These are phyloP conservation scores for Diaporthe longicolla DNA, from an alignment of 2,329 filamentous ascomycete species.

Conservation along the genomic window DNA sequence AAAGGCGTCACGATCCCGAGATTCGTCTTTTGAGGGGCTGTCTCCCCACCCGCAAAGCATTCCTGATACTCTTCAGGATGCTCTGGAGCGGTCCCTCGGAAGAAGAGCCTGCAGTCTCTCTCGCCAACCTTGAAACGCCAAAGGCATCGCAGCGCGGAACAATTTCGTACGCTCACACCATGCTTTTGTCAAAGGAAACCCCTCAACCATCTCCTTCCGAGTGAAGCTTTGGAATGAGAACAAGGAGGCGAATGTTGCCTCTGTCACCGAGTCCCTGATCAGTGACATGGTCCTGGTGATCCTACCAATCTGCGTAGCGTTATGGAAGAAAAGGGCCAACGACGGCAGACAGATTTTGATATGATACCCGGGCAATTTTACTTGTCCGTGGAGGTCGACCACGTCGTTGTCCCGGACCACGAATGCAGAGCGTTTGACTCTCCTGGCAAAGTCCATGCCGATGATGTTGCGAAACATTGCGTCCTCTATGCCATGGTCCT, in stretches of 20 bases:
- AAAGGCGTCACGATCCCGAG: too few relatives aligned
- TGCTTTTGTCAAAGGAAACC: background rate
- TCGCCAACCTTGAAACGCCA: background rate
- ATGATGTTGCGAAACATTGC: background rate
- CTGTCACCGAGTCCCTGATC: background rate
- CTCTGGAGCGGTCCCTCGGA: too few relatives aligned
- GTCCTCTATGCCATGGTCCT: accelerated
- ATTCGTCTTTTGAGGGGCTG: too few relatives aligned
- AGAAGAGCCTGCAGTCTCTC: background rate
- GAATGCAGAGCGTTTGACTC: background rate
- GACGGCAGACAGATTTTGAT: too few relatives aligned
- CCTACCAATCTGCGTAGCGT: background rate
- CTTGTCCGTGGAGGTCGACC: too few relatives aligned
- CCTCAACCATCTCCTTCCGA: background rate
- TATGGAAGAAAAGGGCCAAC: background rate
- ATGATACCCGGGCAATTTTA: too few relatives aligned
- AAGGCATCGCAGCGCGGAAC: accelerated
- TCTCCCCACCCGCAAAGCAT: too few relatives aligned
- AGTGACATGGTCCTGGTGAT: background rate
- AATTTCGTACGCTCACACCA: accelerated
- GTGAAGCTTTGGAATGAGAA: background rate
- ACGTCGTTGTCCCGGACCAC: background rate
- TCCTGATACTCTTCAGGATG: too few relatives aligned
- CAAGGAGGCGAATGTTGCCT: background rate
- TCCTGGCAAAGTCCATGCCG: background rate